phyloP scores from a whole-genome alignment of 2,329 filamentous ascomycete genomes.

The Fusarium fracticaudum region DNA sequence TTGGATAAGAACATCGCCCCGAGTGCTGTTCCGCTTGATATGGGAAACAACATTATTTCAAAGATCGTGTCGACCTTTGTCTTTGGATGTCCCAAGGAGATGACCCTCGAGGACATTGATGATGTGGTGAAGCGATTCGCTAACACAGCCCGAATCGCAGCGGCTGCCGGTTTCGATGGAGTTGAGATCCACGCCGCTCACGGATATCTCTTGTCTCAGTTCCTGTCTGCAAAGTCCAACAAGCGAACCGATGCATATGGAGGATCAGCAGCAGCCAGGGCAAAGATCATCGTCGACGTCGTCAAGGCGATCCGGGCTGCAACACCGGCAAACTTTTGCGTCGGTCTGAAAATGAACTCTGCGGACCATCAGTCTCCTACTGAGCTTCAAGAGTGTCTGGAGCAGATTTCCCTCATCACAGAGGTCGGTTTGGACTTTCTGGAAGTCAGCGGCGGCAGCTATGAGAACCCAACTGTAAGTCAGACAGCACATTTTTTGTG shows the following conservation, averaged over 20 bases:
- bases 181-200: slow-evolving; percentile 61
- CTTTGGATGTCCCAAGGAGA: slow-evolving; percentile 65
- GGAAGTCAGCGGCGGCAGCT: slow-evolving; percentile 72
- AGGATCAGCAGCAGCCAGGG: slow-evolving; percentile 58
- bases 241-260: slow-evolving; percentile 65
- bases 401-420: slow-evolving; percentile 63
- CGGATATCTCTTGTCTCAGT: slow-evolving; percentile 67
- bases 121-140: slow-evolving; percentile 63
- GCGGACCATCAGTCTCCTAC: slow-evolving; percentile 61
- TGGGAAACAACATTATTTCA: slow-evolving; percentile 52
- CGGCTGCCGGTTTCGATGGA: slow-evolving; percentile 58
- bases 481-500: neutral
- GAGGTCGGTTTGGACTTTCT: slow-evolving; percentile 70
- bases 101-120: slow-evolving; percentile 64
- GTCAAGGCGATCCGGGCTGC: slow-evolving; percentile 53
- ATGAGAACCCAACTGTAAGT: slow-evolving; percentile 60
- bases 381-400: slow-evolving; percentile 61
- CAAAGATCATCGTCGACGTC: slow-evolving; percentile 62
- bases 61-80: slow-evolving; percentile 46
- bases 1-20: slow-evolving; percentile 55
- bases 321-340: slow-evolving; percentile 54
- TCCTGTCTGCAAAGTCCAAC: slow-evolving; percentile 62
- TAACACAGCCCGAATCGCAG: slow-evolving; percentile 58
- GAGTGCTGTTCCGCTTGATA: slow-evolving; percentile 53
- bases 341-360: slow-evolving; percentile 66